Evolutionary conservation across 2,329 filamentous ascomycete genomes (phyloP).

Genomic region (Metarhizium guizhouense): DNA sequence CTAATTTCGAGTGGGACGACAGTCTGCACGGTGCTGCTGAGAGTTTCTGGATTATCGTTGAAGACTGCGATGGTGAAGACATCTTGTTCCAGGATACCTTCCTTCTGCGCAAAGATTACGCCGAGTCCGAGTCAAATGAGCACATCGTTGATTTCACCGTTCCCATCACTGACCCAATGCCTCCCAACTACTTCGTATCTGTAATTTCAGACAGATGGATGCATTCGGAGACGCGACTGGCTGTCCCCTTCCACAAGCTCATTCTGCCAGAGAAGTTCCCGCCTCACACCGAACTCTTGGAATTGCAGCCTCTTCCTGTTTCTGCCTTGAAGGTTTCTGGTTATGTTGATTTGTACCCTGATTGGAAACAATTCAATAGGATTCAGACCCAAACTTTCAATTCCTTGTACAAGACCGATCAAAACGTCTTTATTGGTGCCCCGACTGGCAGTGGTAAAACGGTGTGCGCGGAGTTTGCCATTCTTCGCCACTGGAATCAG

Average conservation of each 20-base stretch:
- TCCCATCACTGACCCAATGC: constrained; percentile 94
- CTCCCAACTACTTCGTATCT: constrained; percentile 96
- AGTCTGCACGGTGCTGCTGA: constrained; percentile 79
- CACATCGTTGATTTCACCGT: constrained; percentile 95
- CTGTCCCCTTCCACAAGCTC: constrained; percentile 90
- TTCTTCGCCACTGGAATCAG: constrained; percentile 75
- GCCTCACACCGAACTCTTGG: constrained; percentile 82
- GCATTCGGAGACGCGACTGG: constrained; percentile 89
- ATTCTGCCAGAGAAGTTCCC: constrained; percentile 93
- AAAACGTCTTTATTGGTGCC: constrained; percentile 90
- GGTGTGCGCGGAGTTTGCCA: constrained; percentile 87
- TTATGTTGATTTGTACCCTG: constrained; percentile 70
- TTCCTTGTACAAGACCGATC: constrained; percentile 79
- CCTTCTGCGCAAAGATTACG: constrained; percentile 82
- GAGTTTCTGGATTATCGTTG: constrained; percentile 93
- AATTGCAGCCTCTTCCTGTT: constrained; percentile 84
- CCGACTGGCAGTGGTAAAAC: constrained; percentile 95
- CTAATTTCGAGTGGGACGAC: constrained; percentile 95
- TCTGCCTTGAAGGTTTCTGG: constrained; percentile 81
- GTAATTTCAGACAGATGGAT: constrained; percentile 96
- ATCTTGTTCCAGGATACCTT: constrained; percentile 94
- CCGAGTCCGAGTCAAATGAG: constrained; percentile 76
- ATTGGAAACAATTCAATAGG: constrained; percentile 88
- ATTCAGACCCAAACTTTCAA: constrained; percentile 98
- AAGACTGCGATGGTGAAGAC: constrained; percentile 95